These are phyloP conservation scores for Colletotrichum caudatum DNA, from an alignment of 2,329 filamentous ascomycete species.

Conservation along the genomic window DNA sequence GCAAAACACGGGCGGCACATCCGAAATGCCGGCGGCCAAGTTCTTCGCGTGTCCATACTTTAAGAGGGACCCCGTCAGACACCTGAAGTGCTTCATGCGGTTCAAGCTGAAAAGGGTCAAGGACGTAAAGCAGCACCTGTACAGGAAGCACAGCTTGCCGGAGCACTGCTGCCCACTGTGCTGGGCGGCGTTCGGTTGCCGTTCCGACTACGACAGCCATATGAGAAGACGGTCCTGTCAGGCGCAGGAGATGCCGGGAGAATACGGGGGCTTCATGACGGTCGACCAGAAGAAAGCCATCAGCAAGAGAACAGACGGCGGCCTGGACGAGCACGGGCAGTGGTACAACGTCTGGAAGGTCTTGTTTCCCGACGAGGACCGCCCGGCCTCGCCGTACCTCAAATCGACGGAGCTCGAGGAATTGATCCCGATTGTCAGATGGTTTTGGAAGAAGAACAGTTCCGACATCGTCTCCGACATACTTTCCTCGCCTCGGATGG, in stretches of 20 bases:
- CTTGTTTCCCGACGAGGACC: not conserved
- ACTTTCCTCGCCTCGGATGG: not conserved
- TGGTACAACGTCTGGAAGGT: conserved; percentile 5
- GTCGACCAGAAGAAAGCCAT: conserved; percentile 2
- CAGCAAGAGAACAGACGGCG: not conserved
- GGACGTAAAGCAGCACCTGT: conserved; percentile 49
- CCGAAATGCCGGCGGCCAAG: not conserved
- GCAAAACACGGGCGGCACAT: not conserved
- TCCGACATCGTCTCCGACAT: not conserved
- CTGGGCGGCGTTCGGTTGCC: not conserved
- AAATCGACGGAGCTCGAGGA: conserved; percentile 6
- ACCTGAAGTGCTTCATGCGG: conserved; percentile 46
- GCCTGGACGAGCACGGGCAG: not conserved
- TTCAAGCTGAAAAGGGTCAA: conserved; percentile 45
- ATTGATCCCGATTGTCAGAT: not conserved
- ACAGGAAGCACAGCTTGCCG: conserved; percentile 34
- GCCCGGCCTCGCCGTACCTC: conserved; percentile 3
- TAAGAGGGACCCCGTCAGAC: conserved; percentile 45
- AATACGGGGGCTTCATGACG: not conserved
- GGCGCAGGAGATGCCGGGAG: not conserved
- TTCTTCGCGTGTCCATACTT: conserved; percentile 48
- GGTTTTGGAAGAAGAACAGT: conserved; percentile 10
- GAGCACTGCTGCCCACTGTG: conserved; percentile 15
- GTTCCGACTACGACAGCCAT: not conserved
- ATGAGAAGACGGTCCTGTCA: not conserved